These are phyloP conservation scores for Leccinum arenicola DNA, from an alignment of 768 basidiomycete genomes.

Conservation along the genomic window DNA sequence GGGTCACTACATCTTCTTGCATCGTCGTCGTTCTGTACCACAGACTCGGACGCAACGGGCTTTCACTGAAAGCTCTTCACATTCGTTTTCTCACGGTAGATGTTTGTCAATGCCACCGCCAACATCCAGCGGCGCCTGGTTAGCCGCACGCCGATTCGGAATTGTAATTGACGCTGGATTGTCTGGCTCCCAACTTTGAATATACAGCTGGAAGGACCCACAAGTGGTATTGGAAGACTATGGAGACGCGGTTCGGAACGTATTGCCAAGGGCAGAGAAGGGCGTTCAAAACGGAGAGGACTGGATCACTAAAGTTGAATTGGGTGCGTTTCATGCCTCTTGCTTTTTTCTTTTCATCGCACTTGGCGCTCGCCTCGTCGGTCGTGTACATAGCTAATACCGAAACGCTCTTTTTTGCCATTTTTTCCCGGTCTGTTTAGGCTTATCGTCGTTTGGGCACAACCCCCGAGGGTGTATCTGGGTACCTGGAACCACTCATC, in stretches of 20 bases:
- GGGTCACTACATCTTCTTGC: neutral
- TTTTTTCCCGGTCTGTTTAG: conserved; percentile 39
- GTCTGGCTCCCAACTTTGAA: conserved; percentile 83
- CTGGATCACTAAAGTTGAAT: conserved; percentile 92
- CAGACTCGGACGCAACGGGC: conserved; percentile 10
- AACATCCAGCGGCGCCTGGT: conserved; percentile 68
- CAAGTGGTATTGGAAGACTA: conserved; percentile 53
- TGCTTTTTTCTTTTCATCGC: neutral
- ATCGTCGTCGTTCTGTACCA: conserved; percentile 7
- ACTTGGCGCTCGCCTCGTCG: neutral
- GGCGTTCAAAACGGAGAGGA: conserved; percentile 77
- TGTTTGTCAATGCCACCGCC: conserved; percentile 69
- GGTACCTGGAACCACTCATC: conserved; percentile 83
- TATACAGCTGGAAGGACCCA: conserved; percentile 95
- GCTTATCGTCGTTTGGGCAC: conserved; percentile 79
- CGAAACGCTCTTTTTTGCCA: neutral
- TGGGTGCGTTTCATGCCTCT: conserved; percentile 58
- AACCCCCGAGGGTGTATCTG: conserved; percentile 64
- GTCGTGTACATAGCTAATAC: neutral
- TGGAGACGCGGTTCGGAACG: conserved; percentile 45
- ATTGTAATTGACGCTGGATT: conserved; percentile 98
- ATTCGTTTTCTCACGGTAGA: conserved; percentile 23
- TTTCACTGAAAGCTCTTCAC: conserved; percentile 20
- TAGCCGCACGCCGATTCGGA: conserved; percentile 78
- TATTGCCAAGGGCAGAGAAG: conserved; percentile 86